Base-by-base conservation (phyloP, 257 asterid genomes). In the Echites panduratus region DNA sequence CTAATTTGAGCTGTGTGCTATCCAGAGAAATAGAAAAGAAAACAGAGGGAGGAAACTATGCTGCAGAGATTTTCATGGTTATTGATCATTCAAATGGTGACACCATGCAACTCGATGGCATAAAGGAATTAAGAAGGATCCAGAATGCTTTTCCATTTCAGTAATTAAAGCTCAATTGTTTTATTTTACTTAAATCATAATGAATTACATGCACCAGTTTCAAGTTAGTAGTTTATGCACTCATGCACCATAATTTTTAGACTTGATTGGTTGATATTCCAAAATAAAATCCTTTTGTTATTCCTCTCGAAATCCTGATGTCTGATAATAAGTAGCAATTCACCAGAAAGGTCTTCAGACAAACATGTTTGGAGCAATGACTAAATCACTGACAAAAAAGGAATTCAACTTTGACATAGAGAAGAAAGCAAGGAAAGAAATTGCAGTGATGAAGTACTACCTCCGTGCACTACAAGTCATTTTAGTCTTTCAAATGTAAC, bases 391-490 rank as follows among this genome's bases (percentile, higher is more conserved):
- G 40, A 58, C 40, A 16, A 58, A 26, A 12, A 58, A 58, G 8
- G 40, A 26, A 29, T 29, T 0, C 41, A 59, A 59, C 16, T 59
- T 59, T 59, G 20, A 50, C 17, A 47, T 87, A n/a, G n/a, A n/a
- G n/a, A n/a, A n/a, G n/a, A n/a, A n/a, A n/a, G n/a, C n/a, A n/a
- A n/a, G n/a, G n/a, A 3, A 40, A 40, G 6, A 40, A 3, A 40
- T 40, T 40, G 43, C 43, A 40, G 6, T 40, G 43, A 40, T 40
- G 3, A 40, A 40, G 43, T 40, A 40, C 43, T 40, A 40, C 6
- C 3, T 40, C 43, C 6, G 43, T 40, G 43, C 43, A 40, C 43
- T 40, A 40, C 6, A 40, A 40, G 6, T 40, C 43, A 6, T 40
- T 40, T 40, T 2, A 40, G 43, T n/a, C 3, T 40, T 40, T 40